Evolutionary conservation across 2,329 filamentous ascomycete genomes (phyloP).

Genomic region (Trichoderma simmonsii): DNA sequence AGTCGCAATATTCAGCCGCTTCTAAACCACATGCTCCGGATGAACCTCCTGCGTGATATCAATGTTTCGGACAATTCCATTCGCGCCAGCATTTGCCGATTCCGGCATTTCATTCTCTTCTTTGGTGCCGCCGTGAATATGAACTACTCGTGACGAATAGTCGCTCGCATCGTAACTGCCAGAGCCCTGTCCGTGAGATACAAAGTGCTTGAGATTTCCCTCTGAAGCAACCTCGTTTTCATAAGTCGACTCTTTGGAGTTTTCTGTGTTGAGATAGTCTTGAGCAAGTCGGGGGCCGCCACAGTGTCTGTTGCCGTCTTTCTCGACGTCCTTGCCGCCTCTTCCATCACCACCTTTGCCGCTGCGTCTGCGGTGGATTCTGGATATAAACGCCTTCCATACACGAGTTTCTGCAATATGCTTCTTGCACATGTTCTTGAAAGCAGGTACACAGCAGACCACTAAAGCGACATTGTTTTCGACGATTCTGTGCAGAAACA

Average conservation of each 20-base stretch:
- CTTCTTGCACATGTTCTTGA: slow-evolving; percentile 8
- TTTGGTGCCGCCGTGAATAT: not conserved
- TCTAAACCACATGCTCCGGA: not conserved
- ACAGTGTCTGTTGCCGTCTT: no score
- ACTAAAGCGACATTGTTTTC: slow-evolving; percentile 23
- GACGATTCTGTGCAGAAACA: slow-evolving; percentile 9
- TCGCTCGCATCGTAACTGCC: not conserved
- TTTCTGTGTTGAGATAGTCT: not conserved
- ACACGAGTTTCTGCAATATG: not conserved
- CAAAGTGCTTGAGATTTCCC: not conserved
- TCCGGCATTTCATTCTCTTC: not conserved
- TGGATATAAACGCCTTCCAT: not conserved
- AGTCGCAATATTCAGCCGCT: not conserved
- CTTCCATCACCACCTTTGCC: not conserved
- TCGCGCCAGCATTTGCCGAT: not conserved
- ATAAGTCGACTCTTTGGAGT: not conserved
- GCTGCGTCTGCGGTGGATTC: not conserved
- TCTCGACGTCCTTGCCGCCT: not conserved
- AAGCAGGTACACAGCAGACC: slow-evolving; percentile 22
- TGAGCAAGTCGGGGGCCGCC: not conserved
- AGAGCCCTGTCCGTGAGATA: not conserved
- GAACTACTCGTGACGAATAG: not conserved
- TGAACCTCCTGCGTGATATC: slow-evolving; percentile 4
- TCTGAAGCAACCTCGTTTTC: not conserved
- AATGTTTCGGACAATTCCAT: not conserved